phyloP scores from a whole-genome alignment of 805 yeast genomes.

The Lipomyces sp. region DNA sequence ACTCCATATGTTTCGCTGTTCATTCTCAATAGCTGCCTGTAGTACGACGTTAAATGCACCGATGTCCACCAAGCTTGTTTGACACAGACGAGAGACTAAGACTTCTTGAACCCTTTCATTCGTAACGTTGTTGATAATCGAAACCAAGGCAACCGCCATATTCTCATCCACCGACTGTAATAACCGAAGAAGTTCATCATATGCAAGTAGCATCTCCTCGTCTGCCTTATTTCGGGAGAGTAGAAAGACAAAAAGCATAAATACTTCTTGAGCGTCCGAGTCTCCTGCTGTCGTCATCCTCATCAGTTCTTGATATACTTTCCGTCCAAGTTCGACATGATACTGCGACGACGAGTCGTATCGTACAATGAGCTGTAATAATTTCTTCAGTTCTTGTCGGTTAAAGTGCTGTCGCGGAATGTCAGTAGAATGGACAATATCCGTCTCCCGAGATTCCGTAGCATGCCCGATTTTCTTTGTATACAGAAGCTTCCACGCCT shows the following conservation, averaged over 20 bases:
- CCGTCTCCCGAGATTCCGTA: slow-evolving; percentile 12
- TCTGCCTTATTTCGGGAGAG: slow-evolving; percentile 33
- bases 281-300: neutral
- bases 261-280: slow-evolving; percentile 22
- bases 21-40: slow-evolving; percentile 33
- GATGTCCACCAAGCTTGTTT: slow-evolving; percentile 15
- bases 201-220: slow-evolving; percentile 30
- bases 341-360: slow-evolving; percentile 22
- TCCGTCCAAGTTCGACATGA: slow-evolving; percentile 32
- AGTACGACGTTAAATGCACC: slow-evolving; percentile 32
- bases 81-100: slow-evolving; percentile 23
- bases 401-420: slow-evolving; percentile 17
- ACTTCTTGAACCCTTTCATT: slow-evolving; percentile 25
- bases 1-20: slow-evolving; percentile 26
- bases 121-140: slow-evolving; percentile 28
- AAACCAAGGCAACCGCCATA: slow-evolving; percentile 28
- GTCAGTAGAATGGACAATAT: slow-evolving; percentile 12
- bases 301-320: slow-evolving; percentile 26
- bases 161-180: slow-evolving; percentile 20
- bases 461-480: slow-evolving; percentile 20
- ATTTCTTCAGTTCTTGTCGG: slow-evolving; percentile 17
- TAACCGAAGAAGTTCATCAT: slow-evolving; percentile 22
- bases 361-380: slow-evolving; percentile 20
- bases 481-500: slow-evolving; percentile 35
- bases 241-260: slow-evolving; percentile 25